Evolutionary conservation across 352 stramenopile genomes (phyloP), one percentile per base, ranked within the genome.

Genomic region (Phytophthora melonis): DNA sequence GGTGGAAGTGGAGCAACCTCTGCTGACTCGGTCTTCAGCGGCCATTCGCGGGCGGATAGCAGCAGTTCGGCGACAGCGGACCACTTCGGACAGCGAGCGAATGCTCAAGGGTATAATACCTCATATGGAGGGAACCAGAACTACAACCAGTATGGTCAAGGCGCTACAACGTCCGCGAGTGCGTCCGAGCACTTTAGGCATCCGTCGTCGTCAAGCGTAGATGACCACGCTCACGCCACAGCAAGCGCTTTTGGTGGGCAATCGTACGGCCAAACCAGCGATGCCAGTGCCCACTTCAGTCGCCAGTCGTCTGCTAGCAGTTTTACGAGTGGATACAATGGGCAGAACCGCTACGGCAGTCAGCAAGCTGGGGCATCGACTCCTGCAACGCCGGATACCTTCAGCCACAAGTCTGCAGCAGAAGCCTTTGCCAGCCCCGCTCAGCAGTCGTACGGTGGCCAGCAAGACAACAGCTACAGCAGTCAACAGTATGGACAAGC

Each of bases 21-120:
- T 50, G 66, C 66, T 6, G 63, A 71, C 60, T 58, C 70, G 55
- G 56, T 67, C 8, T 87, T 86, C 70, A 71, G 66, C 41, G 62
- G 58, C 8, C 66, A 75, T 18, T 60, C 43, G 54, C 52, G 43
- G 52, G 59, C 57, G 10, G 19, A 74, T 45, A 63, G 54, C 14
- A 57, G 19, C 25, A 39, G 19, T 23, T 8, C 63, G 41, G 53
- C 47, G 11, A 49, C 54, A 14, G 56, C 60, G 47, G 53, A 34
- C 4, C 63, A 68, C 19, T 79, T 79, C n/a, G 53, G 58, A 18
- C 67, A 77, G 27, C 64, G 75, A 39, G 59, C 45, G 3, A 72
- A n/a, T 25, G 47, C 13, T 47, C 34, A 49, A 45, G 14, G 21
- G 13, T n/a, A 34, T 58, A 68, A 18, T 23, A 25, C 58, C 67